Evolutionary conservation across 495 filamentous ascomycete species (phyloP), one percentile per base, ranked within the genome.

Genomic region (Saxispiralis lemnorum): DNA sequence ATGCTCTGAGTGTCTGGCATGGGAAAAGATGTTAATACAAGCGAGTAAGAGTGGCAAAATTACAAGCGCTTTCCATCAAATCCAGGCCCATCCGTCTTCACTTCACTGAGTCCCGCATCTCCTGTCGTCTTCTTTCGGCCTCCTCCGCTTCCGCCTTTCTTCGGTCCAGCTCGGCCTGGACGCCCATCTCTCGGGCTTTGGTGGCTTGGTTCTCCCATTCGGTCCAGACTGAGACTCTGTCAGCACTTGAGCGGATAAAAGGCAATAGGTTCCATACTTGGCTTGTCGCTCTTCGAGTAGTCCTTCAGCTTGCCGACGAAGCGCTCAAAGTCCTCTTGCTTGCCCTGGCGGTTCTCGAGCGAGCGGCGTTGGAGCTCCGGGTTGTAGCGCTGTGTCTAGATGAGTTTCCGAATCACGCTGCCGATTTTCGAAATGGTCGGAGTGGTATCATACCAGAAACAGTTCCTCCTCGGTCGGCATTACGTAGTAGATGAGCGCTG

Each of bases 401-500:
- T 5, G n/a, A n/a, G n/a, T n/a, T n/a, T n/a, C 24, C 24, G 24
- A 28, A 28, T 9, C 5, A 9, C 24, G 24, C 24, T 28, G n/a
- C 24, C 5, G 9, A 28, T 28, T 9, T 5, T 28, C 24, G 24
- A 28, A 4, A 28, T 28, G 42, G 16, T 38, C 28, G 42, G 44
- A 21, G 39, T 9, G 13, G 41, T 19, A 30, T 31, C 58, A 38
- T 57, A 70, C 72, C 56, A 69, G 70, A 66, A 93, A 83, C 7
- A 96, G 68, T 62, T 95, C 86, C 59, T 94, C 89, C 51, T 94
- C 84, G 6, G 83, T 75, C 2, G 92, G 89, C 39, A 75, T 72
- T 31, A 96, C 65, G 50, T 72, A 92, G 56, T 72, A 66, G n/a
- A 86, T 74, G 36, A 95, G 62, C 4, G 81, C 79, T 24, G 88